Evolutionary conservation across 176 grass and related monocot species (phyloP), one percentile per base, ranked within the genome.

Genomic region (Carex parvula): DNA sequence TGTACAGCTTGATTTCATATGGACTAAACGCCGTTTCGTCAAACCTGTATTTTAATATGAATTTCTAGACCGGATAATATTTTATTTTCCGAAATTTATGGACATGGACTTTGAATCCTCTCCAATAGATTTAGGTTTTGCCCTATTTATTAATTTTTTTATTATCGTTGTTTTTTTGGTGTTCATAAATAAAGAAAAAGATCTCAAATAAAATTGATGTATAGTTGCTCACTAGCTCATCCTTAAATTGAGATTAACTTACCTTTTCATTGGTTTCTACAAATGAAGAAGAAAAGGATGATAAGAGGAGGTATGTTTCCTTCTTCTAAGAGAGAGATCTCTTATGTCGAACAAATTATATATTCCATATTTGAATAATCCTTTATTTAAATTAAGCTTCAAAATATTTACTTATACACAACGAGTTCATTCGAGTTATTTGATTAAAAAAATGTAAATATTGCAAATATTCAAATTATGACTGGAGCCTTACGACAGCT

Each of bases 1-100:
- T 71, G 35, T 41, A 71, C 68, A 20, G 68, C 68, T 71, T 70
- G 17, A 46, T 71, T 71, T 71, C 18, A 22, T 46, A 46, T 71
- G 68, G 39, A 71, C 17, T 21, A 37, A 18, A 69, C 37, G 68
- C 35, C 8, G 44, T 42, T 11, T 22, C 6, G 66, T 71, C 68
- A 71, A 71, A 71, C 41, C 18, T 71, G 8, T 71, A 10, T 71
- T 71, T 71, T 0, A 70, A 70, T 70, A 70, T n/a, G 6, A 7
- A 42, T 42, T 44, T 18, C 6, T 70, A 44, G 35, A 70, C 67
- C 18, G 8, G 42, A 39, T 6, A 21, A n/a, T 21, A 21, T 21
- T 21, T 62, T 62, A 62, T 24, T 62, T 62, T 62, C n/a, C 18
- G 6, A n/a, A 62, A 11, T 8, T 62, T 62, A 62, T 59, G 56